Evolutionary conservation across 2,329 filamentous ascomycete species (phyloP).

Genomic region (Septoria petroselini): DNA sequence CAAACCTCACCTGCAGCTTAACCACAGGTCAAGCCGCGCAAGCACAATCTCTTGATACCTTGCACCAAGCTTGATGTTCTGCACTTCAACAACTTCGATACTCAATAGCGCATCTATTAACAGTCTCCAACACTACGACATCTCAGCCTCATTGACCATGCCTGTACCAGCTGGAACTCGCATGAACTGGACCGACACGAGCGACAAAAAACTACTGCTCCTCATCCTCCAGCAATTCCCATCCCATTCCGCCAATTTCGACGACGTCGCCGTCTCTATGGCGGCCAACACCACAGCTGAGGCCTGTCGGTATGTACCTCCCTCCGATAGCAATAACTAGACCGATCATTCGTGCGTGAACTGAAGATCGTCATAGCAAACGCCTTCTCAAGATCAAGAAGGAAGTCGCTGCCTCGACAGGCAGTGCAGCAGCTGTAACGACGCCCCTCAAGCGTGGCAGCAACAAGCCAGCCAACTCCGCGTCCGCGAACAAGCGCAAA

Average conservation of each 20-base stretch:
- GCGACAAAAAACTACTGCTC: constrained; percentile 10
- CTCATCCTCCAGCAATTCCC: constrained; percentile 1
- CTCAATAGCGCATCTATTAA: background rate
- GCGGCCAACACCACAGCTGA: constrained; percentile 1
- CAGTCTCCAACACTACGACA: background rate
- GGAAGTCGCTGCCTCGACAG: constrained; percentile 1
- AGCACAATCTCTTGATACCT: too few relatives aligned
- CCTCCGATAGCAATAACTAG: too few relatives aligned
- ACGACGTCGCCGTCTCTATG: constrained; percentile 4
- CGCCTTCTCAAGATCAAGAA: constrained; percentile 9
- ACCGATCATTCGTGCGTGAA: background rate
- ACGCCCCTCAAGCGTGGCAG: constrained; percentile 6
- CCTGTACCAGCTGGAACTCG: too few relatives aligned
- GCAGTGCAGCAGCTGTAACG: background rate
- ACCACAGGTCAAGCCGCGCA: too few relatives aligned
- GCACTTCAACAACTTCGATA: background rate
- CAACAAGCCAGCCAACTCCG: constrained; percentile 6
- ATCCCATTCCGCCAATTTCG: constrained; percentile 3
- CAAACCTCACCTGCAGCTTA: too few relatives aligned
- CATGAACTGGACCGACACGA: constrained; percentile 12
- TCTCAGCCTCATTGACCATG: background rate
- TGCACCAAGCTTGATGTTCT: background rate
- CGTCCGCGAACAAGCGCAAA: constrained; percentile 8
- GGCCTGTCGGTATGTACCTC: constrained; percentile 2
- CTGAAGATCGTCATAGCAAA: background rate